Evolutionary conservation across 2,329 filamentous ascomycete genomes (phyloP).

Genomic region (Pestalotiopsis sp.): DNA sequence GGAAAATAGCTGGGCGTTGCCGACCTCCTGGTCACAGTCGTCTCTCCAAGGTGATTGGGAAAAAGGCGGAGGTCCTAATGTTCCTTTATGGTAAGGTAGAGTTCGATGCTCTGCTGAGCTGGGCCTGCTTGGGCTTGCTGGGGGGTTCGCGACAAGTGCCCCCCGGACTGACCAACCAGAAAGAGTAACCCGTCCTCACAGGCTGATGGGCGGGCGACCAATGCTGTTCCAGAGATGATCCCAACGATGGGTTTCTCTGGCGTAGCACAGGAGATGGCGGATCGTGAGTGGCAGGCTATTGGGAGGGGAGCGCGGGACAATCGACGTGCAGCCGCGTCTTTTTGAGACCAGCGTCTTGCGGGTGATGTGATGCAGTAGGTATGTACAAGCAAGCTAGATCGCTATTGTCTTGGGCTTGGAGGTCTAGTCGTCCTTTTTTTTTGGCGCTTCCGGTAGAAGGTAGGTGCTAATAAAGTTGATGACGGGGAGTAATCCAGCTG

Average conservation of each 20-base stretch:
- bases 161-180: slow-evolving; percentile 12
- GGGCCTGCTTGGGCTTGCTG: not conserved
- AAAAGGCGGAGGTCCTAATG: not conserved
- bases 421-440: not conserved
- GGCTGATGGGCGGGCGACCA: not conserved
- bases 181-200: slow-evolving; percentile 7
- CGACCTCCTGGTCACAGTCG: not conserved
- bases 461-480: not conserved
- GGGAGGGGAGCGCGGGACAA: slow-evolving; percentile 7
- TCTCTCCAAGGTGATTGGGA: not conserved
- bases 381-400: not conserved
- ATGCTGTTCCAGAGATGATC: slow-evolving; percentile 3
- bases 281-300: not conserved
- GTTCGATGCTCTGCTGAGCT: not conserved
- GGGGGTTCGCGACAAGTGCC: not conserved
- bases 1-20: not conserved
- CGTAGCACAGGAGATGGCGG: not conserved
- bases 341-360: not conserved
- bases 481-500: too few relatives aligned
- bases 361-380: not conserved
- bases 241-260: not conserved
- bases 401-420: not conserved
- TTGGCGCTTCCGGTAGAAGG: not conserved
- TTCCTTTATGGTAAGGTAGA: slow-evolving; percentile 9
- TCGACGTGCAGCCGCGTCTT: slow-evolving; percentile 12